Conservation (phyloP, 1,284 basidiomycete species). For the Testicularia cyperi region DNA sequence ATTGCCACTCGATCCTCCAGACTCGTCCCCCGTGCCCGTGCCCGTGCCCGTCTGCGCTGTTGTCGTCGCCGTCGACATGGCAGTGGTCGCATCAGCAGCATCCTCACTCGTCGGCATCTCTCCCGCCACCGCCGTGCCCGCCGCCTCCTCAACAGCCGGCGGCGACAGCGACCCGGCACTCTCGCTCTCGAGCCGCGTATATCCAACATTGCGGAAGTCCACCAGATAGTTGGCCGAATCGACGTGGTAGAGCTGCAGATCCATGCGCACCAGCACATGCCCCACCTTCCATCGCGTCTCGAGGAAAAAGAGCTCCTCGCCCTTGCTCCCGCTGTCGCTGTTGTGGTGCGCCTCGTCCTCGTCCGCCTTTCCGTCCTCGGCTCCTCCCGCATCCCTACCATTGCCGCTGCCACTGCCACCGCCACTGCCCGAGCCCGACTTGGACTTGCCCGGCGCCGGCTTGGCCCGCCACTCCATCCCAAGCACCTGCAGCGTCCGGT, state of each 20-base stretch:
- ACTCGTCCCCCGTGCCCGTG: background rate
- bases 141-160: conserved; percentile 63
- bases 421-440: conserved; percentile 7
- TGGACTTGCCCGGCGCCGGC: conserved; percentile 6
- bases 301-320: conserved; percentile 79
- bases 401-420: conserved; percentile 29
- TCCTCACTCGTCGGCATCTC: too few species aligned
- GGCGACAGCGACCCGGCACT: background rate
- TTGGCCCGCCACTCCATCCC: conserved; percentile 85
- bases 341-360: conserved; percentile 56
- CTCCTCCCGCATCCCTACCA: conserved; percentile 14
- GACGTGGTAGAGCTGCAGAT: conserved; percentile 92
- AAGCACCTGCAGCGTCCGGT: conserved; percentile 84
- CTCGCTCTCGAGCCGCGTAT: conserved; percentile 68
- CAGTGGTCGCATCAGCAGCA: background rate
- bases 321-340: conserved; percentile 62
- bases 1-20: background rate
- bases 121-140: background rate
- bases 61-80: too few species aligned
- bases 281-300: conserved; percentile 87
- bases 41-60: too few species aligned
- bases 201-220: conserved; percentile 95
- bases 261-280: conserved; percentile 70
- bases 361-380: background rate
- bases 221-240: conserved; percentile 95